A percentile compares a stretch with the other conserved stretches of the same genome.
These are phyloP conservation scores for Fraxinus excelsior DNA, from an alignment of 257 asterid genomes.

Conservation along the genomic window DNA sequence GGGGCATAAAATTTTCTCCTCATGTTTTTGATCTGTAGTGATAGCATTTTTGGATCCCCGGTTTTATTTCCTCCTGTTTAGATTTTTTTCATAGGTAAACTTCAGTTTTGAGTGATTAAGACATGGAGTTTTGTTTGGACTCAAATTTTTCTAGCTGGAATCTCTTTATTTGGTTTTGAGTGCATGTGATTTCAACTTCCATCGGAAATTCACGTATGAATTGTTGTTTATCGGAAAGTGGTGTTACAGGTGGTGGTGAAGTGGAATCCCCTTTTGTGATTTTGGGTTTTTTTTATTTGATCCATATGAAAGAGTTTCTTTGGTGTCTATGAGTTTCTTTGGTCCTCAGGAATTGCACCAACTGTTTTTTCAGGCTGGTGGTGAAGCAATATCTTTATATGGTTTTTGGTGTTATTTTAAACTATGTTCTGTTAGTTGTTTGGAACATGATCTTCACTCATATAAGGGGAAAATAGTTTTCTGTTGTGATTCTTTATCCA, in stretches of 20 bases:
- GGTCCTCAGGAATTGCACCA: neutral
- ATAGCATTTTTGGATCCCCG: too few relatives aligned
- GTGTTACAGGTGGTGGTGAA: neutral
- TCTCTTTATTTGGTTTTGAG: neutral
- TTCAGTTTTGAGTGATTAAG: too few relatives aligned
- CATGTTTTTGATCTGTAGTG: too few relatives aligned
- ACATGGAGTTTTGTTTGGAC: neutral
- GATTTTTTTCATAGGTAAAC: too few relatives aligned
- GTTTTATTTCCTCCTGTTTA: too few relatives aligned
- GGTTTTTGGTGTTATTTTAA: neutral
- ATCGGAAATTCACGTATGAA: too few relatives aligned
- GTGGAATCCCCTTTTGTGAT: neutral
- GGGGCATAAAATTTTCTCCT: neutral
- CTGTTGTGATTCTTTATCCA: neutral
- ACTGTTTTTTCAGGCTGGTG: neutral
- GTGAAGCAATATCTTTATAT: neutral
- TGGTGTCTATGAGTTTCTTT: neutral
- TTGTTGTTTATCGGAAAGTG: too few relatives aligned
- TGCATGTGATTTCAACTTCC: neutral
- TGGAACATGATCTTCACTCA: neutral
- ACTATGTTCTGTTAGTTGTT: neutral
- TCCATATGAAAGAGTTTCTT: too few relatives aligned
- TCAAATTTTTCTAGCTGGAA: neutral
- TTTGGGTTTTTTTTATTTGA: too few relatives aligned
- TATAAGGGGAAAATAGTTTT: neutral